Conservation (phyloP, 2,329 filamentous ascomycete genomes). For the Penicillium sp. region DNA sequence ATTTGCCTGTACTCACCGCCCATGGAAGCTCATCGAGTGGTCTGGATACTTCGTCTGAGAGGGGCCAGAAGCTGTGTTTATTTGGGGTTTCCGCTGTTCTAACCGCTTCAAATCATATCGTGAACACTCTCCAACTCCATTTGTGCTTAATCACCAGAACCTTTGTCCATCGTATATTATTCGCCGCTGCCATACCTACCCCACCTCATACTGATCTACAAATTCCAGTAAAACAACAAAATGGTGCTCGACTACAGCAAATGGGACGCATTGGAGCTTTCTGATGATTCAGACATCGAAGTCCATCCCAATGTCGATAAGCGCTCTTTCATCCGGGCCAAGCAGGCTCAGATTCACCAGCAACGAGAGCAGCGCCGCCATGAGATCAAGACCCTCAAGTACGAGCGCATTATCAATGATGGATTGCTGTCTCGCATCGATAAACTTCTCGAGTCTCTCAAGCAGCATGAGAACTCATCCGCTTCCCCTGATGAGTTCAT, state of each 20-base stretch:
- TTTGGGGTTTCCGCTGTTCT: background rate
- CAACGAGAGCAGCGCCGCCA: conserved; percentile 80
- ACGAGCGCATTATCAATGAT: conserved; percentile 87
- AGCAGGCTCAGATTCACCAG: conserved; percentile 94
- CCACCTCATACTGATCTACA: conserved; percentile 14
- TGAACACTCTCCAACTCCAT: background rate
- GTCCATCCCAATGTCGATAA: conserved; percentile 99
- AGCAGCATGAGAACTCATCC: conserved; percentile 65
- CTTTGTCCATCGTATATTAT: conserved; percentile 16
- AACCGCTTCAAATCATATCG: background rate
- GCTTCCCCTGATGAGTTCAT: conserved; percentile 72
- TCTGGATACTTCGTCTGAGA: conserved; percentile 25
- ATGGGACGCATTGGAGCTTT: conserved; percentile 84
- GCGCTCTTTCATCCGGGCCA: conserved; percentile 94
- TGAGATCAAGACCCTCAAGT: conserved; percentile 87
- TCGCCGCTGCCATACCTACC: conserved; percentile 20
- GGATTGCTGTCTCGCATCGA: conserved; percentile 82
- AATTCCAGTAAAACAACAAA: conserved; percentile 16
- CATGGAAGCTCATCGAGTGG: conserved; percentile 35
- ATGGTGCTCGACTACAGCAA: conserved; percentile 63
- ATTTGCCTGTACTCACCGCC: conserved; percentile 25
- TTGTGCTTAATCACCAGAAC: background rate
- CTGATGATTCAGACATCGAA: conserved; percentile 96
- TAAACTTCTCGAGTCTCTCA: conserved; percentile 68
- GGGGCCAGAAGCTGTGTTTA: background rate